phyloP scores from a whole-genome alignment of 129 eudicot species.

The Pseudognaphalium luteoalbum region DNA sequence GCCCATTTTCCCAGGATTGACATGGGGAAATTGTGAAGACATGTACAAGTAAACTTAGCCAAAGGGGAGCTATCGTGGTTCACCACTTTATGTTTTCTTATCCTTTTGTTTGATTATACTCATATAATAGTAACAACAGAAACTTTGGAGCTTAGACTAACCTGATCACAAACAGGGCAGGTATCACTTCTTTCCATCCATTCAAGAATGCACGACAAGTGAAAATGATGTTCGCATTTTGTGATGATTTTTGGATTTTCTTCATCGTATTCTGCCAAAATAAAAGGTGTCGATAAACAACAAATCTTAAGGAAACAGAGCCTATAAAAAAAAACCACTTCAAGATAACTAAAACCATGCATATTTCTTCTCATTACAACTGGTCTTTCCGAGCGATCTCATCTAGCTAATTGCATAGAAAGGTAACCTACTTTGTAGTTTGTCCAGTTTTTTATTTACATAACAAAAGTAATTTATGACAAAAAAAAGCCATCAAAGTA shows the following conservation, averaged over 20 bases:
- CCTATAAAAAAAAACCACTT: neutral
- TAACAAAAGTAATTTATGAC: too few species aligned
- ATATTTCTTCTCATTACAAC: neutral
- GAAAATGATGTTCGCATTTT: conserved; percentile 94
- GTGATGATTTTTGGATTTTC: conserved; percentile 90
- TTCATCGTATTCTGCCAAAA: conserved; percentile 73
- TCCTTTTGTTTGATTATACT: neutral
- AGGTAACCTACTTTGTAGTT: neutral
- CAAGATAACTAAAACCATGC: neutral
- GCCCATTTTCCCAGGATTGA: neutral
- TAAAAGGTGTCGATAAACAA: neutral
- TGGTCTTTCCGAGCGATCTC: neutral
- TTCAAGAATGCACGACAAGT: conserved; percentile 87
- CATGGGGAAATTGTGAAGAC: neutral
- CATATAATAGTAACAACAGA: neutral
- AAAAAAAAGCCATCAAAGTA: too few species aligned
- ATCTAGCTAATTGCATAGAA: neutral
- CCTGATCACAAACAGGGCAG: conserved; percentile 97
- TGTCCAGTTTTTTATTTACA: neutral
- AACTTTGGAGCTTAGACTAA: conserved; percentile 12
- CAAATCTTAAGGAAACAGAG: neutral
- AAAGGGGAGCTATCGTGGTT: neutral
- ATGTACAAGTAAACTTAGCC: neutral
- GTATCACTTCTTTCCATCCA: conserved; percentile 99
- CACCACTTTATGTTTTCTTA: neutral